These are phyloP conservation scores for Boletus huronensis DNA, from an alignment of 768 basidiomycete species.

Conservation along the genomic window DNA sequence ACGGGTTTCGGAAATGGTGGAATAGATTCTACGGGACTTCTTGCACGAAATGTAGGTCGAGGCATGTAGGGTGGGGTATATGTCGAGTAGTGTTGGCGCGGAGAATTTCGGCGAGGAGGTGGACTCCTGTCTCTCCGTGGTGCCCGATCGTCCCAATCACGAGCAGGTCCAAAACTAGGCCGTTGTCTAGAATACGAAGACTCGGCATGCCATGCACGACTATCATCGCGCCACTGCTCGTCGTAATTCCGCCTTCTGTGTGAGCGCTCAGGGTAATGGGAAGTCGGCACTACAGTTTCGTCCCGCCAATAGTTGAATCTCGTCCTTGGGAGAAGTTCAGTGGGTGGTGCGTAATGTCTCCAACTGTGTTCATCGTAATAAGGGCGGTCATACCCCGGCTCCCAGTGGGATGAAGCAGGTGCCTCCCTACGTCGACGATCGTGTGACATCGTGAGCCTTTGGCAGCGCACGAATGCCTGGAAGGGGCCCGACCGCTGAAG, in stretches of 20 bases:
- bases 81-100: slow-evolving; percentile 10
- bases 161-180: slow-evolving; percentile 3
- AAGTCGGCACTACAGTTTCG: not conserved
- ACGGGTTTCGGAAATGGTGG: not conserved
- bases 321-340: not conserved
- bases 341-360: slow-evolving; percentile 9
- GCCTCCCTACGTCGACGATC: slow-evolving; percentile 13
- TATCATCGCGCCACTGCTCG: slow-evolving; percentile 12
- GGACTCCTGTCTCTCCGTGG: slow-evolving; percentile 4
- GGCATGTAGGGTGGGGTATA: slow-evolving; percentile 6
- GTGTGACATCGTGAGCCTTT: slow-evolving; percentile 15
- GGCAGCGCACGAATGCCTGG: slow-evolving; percentile 5
- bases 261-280: slow-evolving; percentile 4
- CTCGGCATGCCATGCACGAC: slow-evolving; percentile 8
- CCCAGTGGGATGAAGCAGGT: slow-evolving; percentile 3
- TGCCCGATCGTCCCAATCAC: slow-evolving; percentile 2
- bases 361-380: slow-evolving; percentile 7
- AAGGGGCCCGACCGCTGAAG: slow-evolving; percentile 5
- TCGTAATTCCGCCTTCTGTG: slow-evolving; percentile 2
- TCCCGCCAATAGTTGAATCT: slow-evolving; percentile 27
- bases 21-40: slow-evolving; percentile 2
- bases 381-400: not conserved
- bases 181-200: slow-evolving; percentile 10
- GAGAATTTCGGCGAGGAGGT: slow-evolving; percentile 1
- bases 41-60: slow-evolving; percentile 9